Conservation (phyloP, 2,329 filamentous ascomycete genomes). For the Lachnellula cervina region DNA sequence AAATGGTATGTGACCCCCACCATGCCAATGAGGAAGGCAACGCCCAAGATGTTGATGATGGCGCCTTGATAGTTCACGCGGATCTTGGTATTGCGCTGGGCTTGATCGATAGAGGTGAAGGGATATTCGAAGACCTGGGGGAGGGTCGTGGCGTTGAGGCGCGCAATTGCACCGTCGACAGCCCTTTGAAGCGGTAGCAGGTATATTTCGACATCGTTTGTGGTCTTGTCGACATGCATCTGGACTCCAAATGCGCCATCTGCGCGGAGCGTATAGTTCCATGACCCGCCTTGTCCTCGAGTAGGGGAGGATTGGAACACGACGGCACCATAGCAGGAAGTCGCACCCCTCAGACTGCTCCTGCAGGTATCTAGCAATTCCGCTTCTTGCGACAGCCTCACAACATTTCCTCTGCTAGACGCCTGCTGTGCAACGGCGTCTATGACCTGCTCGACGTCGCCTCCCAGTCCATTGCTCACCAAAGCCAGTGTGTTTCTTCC, state of each 20-base stretch:
- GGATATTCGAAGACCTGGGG: slow-evolving; percentile 62
- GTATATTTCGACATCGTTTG: slow-evolving; percentile 75
- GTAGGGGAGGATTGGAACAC: slow-evolving; percentile 71
- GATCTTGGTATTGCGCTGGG: slow-evolving; percentile 62
- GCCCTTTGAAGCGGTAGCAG: slow-evolving; percentile 73
- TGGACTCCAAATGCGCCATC: slow-evolving; percentile 65
- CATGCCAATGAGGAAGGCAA: slow-evolving; percentile 74
- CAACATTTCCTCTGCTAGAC: slow-evolving; percentile 49
- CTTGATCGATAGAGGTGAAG: slow-evolving; percentile 66
- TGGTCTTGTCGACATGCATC: slow-evolving; percentile 58
- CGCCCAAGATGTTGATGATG: slow-evolving; percentile 70
- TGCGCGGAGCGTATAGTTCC: slow-evolving; percentile 82
- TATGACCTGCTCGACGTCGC: slow-evolving; percentile 69
- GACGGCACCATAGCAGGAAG: slow-evolving; percentile 67
- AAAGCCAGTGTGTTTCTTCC: slow-evolving; percentile 69
- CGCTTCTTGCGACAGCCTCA: slow-evolving; percentile 49
- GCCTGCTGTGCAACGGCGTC: slow-evolving; percentile 55
- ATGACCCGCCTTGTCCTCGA: slow-evolving; percentile 60
- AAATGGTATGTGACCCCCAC: slow-evolving; percentile 83
- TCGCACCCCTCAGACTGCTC: slow-evolving; percentile 60
- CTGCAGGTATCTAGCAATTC: slow-evolving; percentile 60
- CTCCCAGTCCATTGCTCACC: slow-evolving; percentile 69
- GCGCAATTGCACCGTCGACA: slow-evolving; percentile 68
- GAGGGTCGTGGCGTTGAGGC: slow-evolving; percentile 43
- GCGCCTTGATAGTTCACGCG: slow-evolving; percentile 65